Conservation (phyloP, 441 rosid genomes). For the Cnidoscolus chayamansa region DNA sequence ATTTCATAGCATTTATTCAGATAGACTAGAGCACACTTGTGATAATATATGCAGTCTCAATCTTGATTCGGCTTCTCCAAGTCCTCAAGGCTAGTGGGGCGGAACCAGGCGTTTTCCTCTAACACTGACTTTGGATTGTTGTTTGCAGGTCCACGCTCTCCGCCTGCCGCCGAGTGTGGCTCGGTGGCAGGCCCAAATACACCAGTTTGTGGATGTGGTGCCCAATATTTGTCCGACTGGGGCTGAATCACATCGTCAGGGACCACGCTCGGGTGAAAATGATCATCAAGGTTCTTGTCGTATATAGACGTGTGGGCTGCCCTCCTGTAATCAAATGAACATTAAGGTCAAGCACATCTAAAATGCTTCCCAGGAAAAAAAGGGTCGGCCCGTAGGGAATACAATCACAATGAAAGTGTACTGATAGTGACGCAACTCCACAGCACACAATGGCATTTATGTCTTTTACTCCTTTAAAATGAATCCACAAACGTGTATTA, state of each 20-base stretch:
- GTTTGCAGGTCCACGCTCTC: neutral
- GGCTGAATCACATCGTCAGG: slow-evolving; percentile 68
- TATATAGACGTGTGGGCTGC: slow-evolving; percentile 52
- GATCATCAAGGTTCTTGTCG: slow-evolving; percentile 81
- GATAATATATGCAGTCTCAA: slow-evolving; percentile 9
- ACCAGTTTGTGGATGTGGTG: slow-evolving; percentile 81
- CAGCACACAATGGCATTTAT: no score
- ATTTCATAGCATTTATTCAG: slow-evolving; percentile 11
- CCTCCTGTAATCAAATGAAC: slow-evolving; percentile 31
- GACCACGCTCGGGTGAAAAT: slow-evolving; percentile 43
- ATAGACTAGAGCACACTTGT: neutral
- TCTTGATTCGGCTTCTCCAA: slow-evolving; percentile 60
- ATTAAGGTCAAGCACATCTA: no score
- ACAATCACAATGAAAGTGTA: neutral
- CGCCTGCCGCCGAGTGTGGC: slow-evolving; percentile 25
- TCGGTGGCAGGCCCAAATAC: slow-evolving; percentile 72
- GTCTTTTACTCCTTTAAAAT: neutral
- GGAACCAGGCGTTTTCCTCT: slow-evolving; percentile 90
- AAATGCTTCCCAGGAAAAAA: no score
- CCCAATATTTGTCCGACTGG: slow-evolving; percentile 74
- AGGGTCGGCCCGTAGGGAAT: no score
- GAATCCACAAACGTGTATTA: no score
- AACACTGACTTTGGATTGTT: slow-evolving; percentile 34
- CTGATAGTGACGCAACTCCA: neutral
- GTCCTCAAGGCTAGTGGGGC: slow-evolving; percentile 81